A percentile compares a stretch with the other conserved stretches of the same genome.
These are phyloP conservation scores for Petasospora rhodanensis DNA, from an alignment of 1,139 yeast species.

Conservation along the genomic window DNA sequence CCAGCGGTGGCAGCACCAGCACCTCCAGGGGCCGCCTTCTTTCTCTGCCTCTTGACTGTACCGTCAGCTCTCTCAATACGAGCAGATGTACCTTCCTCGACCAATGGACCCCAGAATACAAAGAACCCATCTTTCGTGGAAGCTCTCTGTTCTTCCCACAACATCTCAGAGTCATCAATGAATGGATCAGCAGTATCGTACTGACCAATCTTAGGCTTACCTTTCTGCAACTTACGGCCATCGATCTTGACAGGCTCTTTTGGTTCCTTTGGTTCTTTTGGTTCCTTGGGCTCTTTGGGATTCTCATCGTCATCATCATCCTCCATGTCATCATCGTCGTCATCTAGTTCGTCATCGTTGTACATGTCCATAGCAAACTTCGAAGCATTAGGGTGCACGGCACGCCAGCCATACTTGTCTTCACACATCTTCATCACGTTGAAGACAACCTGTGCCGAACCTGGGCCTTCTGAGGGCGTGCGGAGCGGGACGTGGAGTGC, in stretches of 20 bases:
- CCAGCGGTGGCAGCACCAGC: constrained; percentile 5
- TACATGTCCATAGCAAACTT: constrained; percentile 51
- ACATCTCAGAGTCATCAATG: constrained; percentile 88
- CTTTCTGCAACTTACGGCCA: constrained; percentile 37
- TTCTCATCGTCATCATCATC: constrained; percentile 26
- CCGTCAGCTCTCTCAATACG: constrained; percentile 39
- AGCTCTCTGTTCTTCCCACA: constrained; percentile 91
- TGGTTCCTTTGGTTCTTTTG: constrained; percentile 26
- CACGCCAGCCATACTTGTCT: constrained; percentile 79
- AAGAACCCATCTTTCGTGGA: constrained; percentile 94
- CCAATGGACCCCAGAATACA: constrained; percentile 90
- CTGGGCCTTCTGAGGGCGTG: constrained; percentile 46
- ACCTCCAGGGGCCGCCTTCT: constrained; percentile 16
- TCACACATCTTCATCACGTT: constrained; percentile 80
- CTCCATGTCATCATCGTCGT: constrained; percentile 47
- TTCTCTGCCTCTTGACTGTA: constrained; percentile 33
- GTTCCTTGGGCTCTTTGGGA: constrained; percentile 10
- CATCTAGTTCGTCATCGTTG: constrained; percentile 59
- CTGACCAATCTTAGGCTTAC: constrained; percentile 74
- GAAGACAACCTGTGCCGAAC: constrained; percentile 67
- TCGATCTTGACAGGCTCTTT: constrained; percentile 24
- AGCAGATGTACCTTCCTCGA: constrained; percentile 55
- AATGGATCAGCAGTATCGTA: constrained; percentile 94
- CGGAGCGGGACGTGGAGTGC: constrained; percentile 56
- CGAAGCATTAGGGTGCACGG: constrained; percentile 61